Conservation (phyloP, 2,329 filamentous ascomycete species). For the Cordyceps tenuipes region DNA sequence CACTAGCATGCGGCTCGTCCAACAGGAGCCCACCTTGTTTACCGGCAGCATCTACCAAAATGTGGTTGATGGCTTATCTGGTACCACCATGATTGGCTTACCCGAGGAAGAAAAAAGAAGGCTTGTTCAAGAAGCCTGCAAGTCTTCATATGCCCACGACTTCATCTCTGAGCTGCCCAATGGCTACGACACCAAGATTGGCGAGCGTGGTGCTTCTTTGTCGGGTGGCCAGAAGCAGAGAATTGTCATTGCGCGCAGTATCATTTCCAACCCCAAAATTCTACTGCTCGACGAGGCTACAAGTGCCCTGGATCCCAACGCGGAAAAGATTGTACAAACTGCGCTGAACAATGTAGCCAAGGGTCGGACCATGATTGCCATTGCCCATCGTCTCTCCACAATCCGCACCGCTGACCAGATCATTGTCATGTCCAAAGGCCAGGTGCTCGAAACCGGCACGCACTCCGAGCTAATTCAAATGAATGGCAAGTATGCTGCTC, state of each 20-base stretch:
- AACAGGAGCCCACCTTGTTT: slow-evolving; percentile 44
- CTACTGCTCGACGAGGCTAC: slow-evolving; percentile 64
- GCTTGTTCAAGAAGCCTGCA: slow-evolving; percentile 39
- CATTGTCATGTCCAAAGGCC: slow-evolving; percentile 52
- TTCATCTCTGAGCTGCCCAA: slow-evolving; percentile 42
- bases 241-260: slow-evolving; percentile 57
- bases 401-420: slow-evolving; percentile 57
- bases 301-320: slow-evolving; percentile 42
- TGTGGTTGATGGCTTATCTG: slow-evolving; percentile 37
- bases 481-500: slow-evolving; percentile 39
- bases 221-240: slow-evolving; percentile 61
- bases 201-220: slow-evolving; percentile 55
- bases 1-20: slow-evolving; percentile 44
- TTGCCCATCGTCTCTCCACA: slow-evolving; percentile 53
- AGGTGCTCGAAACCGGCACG: slow-evolving; percentile 52
- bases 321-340: slow-evolving; percentile 44
- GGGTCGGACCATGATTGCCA: slow-evolving; percentile 56
- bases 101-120: slow-evolving; percentile 34
- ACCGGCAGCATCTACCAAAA: slow-evolving; percentile 46
- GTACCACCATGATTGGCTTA: slow-evolving; percentile 27
- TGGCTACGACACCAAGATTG: slow-evolving; percentile 54
- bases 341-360: slow-evolving; percentile 46
- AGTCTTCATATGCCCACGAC: slow-evolving; percentile 43
- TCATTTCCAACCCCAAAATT: slow-evolving; percentile 54
- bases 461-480: slow-evolving; percentile 47